phyloP scores from a whole-genome alignment of 2,329 filamentous ascomycete genomes.

The Exophiala xenobiotica region DNA sequence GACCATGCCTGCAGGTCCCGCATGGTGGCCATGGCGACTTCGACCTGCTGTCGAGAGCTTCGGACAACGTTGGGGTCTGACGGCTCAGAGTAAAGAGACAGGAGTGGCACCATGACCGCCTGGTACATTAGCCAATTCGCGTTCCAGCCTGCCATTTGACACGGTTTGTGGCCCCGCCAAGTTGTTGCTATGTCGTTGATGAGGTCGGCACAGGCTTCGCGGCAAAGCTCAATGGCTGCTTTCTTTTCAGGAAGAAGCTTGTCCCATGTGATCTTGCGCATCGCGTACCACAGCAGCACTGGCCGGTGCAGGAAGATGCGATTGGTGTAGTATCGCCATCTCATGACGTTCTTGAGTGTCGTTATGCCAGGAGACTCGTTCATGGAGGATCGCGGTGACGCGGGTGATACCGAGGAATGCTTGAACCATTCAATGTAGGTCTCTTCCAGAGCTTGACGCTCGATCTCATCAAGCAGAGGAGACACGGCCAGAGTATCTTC shows the following conservation, averaged over 20 bases:
- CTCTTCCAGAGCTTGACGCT: conserved; percentile 65
- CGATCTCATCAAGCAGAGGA: conserved; percentile 64
- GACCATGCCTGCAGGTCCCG: conserved; percentile 64
- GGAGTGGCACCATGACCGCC: conserved; percentile 73
- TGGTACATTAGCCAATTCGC: conserved; percentile 81
- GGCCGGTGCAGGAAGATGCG: conserved; percentile 74
- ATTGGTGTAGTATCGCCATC: conserved; percentile 78
- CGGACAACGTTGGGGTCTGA: conserved; percentile 47
- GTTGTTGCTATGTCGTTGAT: conserved; percentile 71
- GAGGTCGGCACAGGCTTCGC: conserved; percentile 66
- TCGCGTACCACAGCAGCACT: conserved; percentile 65
- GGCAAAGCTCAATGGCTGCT: conserved; percentile 66
- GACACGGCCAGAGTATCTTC: conserved; percentile 72
- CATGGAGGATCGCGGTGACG: conserved; percentile 62
- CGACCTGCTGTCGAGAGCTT: conserved; percentile 59
- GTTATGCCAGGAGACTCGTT: conserved; percentile 20
- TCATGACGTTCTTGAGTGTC: conserved; percentile 58
- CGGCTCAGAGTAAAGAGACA: conserved; percentile 70
- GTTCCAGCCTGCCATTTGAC: conserved; percentile 78
- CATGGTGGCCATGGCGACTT: conserved; percentile 41
- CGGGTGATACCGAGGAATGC: conserved; percentile 56
- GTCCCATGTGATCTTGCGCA: conserved; percentile 52
- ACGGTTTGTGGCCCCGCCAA: conserved; percentile 56
- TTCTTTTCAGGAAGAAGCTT: conserved; percentile 61
- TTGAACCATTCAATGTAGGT: conserved; percentile 72